Conservation (phyloP, 495 filamentous ascomycete genomes). For the Tuber borchii region DNA sequence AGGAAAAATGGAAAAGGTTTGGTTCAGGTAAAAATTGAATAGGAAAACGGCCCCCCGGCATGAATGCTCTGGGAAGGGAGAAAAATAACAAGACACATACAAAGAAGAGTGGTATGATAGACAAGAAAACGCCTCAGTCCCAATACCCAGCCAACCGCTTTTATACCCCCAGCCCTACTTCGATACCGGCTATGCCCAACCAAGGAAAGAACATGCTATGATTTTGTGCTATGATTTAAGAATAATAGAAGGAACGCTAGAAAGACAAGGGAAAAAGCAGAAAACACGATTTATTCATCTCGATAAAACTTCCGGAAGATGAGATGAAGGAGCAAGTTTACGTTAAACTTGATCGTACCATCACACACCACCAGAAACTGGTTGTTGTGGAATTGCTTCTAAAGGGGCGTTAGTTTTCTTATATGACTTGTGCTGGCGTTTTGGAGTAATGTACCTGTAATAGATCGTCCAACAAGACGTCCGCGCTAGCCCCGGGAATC, state of each 20-base stretch:
- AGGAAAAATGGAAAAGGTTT: slow-evolving; percentile 41
- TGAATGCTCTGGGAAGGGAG: background rate
- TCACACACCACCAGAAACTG: slow-evolving; percentile 94
- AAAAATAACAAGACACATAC: background rate
- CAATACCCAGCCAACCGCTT: slow-evolving; percentile 18
- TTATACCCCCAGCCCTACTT: slow-evolving; percentile 18
- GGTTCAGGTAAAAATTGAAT: slow-evolving; percentile 22
- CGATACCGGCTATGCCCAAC: background rate
- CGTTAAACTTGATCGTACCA: slow-evolving; percentile 77
- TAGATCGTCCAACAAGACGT: slow-evolving; percentile 85
- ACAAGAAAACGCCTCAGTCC: slow-evolving; percentile 29
- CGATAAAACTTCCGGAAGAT: slow-evolving; percentile 97
- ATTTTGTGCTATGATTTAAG: slow-evolving; percentile 3
- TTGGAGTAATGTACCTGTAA: slow-evolving; percentile 56
- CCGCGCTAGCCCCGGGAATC: slow-evolving; percentile 85
- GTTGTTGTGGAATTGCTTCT: slow-evolving; percentile 79
- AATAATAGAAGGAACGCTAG: background rate
- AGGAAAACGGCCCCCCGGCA: background rate
- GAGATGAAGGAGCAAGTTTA: slow-evolving; percentile 90
- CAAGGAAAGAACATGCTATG: slow-evolving; percentile 4
- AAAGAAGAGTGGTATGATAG: slow-evolving; percentile 24
- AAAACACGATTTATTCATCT: slow-evolving; percentile 54
- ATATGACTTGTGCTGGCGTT: background rate
- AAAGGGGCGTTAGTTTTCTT: slow-evolving; percentile 37
- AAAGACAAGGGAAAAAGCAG: slow-evolving; percentile 19